Evolutionary conservation across 768 basidiomycete species (phyloP), one percentile per base, ranked within the genome.

Genomic region (Rhodosporidiobolus sp.): DNA sequence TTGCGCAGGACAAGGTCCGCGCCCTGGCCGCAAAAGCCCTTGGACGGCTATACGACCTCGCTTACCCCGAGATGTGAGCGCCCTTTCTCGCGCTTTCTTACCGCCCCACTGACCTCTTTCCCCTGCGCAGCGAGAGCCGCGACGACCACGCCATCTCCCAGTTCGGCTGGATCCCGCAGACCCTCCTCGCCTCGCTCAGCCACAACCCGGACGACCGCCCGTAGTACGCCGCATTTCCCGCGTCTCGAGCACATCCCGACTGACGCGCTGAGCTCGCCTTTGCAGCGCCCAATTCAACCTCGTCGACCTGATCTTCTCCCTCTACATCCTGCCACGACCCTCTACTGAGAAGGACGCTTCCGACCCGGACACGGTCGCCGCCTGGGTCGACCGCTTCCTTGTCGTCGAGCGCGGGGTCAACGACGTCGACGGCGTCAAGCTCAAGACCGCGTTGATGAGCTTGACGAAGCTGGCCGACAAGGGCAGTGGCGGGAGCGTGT

Each of bases 161-260:
- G 57, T 97, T 98, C 78, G 87, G 87, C 0, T 99, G 96, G 96
- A 97, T 99, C 72, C 94, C 96, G 0, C 85, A 88, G 35, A 83
- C 85, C 52, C 83, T 98, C 43, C 82, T 94, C 16, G 84, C 84
- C 53, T 85, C 86, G 71, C 64, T 68, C 20, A 35, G 4, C 32
- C 8, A 8, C 17, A 60, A 56, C 22, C 14, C 43, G 0, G 16
- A 32, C 19, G 58, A 3, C 9, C 35, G 24, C n/a, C 30, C 38
- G 28, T n/a, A 26, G 54, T 45, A 50, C 22, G 28, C 19, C 0
- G 16, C 54, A 28, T 56, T 24, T 20, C 17, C 35, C 2, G 6
- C 49, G 17, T n/a, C 30, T 38, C 8, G 5, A 12, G 12, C 38
- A 43, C 49, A 20, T 22, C 9, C 19, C 17, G 35, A 3, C 17